These are phyloP conservation scores for Penicillium nucicola DNA, from an alignment of 495 filamentous ascomycete genomes.

Conservation along the genomic window DNA sequence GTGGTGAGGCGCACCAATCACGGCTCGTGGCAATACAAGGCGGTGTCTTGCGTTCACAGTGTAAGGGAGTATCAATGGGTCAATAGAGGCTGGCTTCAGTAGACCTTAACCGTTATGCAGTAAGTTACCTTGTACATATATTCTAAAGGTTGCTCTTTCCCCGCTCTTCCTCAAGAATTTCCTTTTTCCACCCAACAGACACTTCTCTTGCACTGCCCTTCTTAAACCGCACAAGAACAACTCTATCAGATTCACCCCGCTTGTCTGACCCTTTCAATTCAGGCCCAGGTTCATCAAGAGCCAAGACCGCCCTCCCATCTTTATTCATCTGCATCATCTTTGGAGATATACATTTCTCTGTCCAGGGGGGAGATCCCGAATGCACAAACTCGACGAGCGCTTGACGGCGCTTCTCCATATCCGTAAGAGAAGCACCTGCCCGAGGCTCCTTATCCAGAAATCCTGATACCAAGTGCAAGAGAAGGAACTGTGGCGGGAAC, in stretches of 20 bases:
- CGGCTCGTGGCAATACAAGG: constrained; percentile 24
- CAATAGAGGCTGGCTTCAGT: not conserved
- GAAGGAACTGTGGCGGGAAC: constrained; percentile 86
- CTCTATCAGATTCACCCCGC: constrained; percentile 68
- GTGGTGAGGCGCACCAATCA: constrained; percentile 1
- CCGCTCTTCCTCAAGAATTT: constrained; percentile 35
- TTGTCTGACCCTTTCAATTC: constrained; percentile 62
- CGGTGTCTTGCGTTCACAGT: too few relatives aligned
- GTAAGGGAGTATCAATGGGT: not conserved
- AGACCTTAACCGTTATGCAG: not conserved
- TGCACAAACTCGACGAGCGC: constrained; percentile 57
- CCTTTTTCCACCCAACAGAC: constrained; percentile 51
- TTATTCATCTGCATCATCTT: constrained; percentile 51
- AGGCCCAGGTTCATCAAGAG: constrained; percentile 65
- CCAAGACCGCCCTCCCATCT: constrained; percentile 61
- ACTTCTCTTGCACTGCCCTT: constrained; percentile 55
- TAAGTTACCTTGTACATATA: not conserved
- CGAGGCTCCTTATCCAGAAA: constrained; percentile 52
- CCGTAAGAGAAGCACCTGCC: constrained; percentile 25
- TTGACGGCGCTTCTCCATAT: constrained; percentile 49
- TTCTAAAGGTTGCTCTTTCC: constrained; percentile 31
- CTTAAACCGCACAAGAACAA: constrained; percentile 65
- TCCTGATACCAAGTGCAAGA: constrained; percentile 62
- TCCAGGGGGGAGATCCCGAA: constrained; percentile 61
- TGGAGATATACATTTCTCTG: constrained; percentile 74